Percentiles rank a stretch among this genome's conserved stretches.
Evolutionary conservation across 345 rosid genomes (phyloP).

Genomic region (Atalantia buxifolia): DNA sequence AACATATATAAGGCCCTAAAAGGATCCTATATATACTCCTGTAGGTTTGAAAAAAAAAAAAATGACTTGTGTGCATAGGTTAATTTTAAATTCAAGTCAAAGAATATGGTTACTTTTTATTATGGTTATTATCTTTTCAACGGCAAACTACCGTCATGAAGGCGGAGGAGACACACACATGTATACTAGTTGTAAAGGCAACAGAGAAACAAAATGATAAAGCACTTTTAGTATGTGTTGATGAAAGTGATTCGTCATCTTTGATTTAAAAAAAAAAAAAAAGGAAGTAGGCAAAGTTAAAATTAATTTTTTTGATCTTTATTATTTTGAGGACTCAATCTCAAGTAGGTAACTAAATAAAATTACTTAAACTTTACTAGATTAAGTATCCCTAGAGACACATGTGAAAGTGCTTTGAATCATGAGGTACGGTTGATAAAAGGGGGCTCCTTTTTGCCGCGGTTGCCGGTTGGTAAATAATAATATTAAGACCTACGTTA

Average conservation of each 20-base stretch:
- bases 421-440: neutral
- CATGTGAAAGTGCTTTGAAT: neutral
- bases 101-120: neutral
- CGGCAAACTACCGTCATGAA: neutral
- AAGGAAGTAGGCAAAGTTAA: too few species aligned
- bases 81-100: neutral
- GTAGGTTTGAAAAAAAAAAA: too few species aligned
- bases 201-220: neutral
- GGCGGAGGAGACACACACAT: too few species aligned
- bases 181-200: neutral
- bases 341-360: too few species aligned
- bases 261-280: too few species aligned
- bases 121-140: neutral
- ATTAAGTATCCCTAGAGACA: too few species aligned
- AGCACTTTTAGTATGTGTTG: neutral
- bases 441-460: neutral
- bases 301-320: too few species aligned
- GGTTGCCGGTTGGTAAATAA: conserved; percentile 4
- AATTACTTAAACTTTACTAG: too few species aligned
- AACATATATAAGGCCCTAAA: neutral
- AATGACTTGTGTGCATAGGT: neutral
- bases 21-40: too few species aligned
- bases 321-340: too few species aligned
- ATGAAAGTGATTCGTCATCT: too few species aligned
- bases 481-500: neutral